Conservation (phyloP, 2,329 filamentous ascomycete genomes). For the Exophiala bonariae region DNA sequence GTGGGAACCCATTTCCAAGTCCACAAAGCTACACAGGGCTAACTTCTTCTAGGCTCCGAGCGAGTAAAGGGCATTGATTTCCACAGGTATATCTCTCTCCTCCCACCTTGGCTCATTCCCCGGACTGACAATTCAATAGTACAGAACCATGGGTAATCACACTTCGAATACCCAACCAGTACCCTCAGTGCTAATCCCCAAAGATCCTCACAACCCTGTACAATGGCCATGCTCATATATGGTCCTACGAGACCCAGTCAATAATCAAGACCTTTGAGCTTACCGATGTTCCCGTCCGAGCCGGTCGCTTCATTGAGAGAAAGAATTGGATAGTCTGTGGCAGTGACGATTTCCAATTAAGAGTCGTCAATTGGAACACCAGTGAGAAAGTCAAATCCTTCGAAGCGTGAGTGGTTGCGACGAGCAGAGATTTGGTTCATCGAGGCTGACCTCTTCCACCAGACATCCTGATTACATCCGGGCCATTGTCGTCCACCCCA, state of each 20-base stretch:
- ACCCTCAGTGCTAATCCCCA: constrained; percentile 32
- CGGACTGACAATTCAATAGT: constrained; percentile 16
- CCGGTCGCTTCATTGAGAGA: constrained; percentile 90
- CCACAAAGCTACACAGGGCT: constrained; percentile 49
- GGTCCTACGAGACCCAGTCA: constrained; percentile 95
- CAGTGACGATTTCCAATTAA: constrained; percentile 84
- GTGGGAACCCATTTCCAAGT: constrained; percentile 3
- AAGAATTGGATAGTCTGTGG: constrained; percentile 99
- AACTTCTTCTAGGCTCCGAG: constrained; percentile 86
- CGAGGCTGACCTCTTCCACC: neutral
- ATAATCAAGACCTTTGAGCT: constrained; percentile 99
- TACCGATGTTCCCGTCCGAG: constrained; percentile 95
- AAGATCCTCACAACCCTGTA: constrained; percentile 86
- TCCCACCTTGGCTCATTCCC: neutral
- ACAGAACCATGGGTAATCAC: constrained; percentile 84
- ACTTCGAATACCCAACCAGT: constrained; percentile 7
- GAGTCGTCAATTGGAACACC: constrained; percentile 99
- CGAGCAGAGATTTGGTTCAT: neutral
- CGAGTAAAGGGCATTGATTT: constrained; percentile 98
- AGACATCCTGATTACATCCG: constrained; percentile 94
- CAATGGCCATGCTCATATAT: constrained; percentile 98
- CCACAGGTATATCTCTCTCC: constrained; percentile 58
- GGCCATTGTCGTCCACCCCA: constrained; percentile 92
- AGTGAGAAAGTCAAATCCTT: constrained; percentile 70
- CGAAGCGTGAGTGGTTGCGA: constrained; percentile 22